phyloP scores from a whole-genome alignment of 805 yeast species.

The Lachancea dasiensis region DNA sequence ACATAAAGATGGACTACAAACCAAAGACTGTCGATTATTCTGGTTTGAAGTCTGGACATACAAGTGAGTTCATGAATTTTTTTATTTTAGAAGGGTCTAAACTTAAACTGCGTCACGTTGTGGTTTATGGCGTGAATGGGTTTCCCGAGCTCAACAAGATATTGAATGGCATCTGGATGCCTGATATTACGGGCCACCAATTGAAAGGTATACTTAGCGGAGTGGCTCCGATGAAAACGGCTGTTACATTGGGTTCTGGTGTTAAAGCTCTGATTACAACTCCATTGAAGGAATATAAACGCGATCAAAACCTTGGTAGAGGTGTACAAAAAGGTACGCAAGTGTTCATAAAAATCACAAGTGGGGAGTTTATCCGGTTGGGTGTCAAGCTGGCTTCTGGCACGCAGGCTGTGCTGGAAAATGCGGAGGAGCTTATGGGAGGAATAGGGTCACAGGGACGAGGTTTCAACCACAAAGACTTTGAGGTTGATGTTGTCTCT shows the following conservation, averaged over 20 bases:
- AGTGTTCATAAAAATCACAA: slow-evolving; percentile 68
- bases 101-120: slow-evolving; percentile 54
- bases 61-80: slow-evolving; percentile 78
- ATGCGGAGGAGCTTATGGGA: slow-evolving; percentile 71
- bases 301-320: slow-evolving; percentile 63
- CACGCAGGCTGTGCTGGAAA: slow-evolving; percentile 73
- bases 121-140: slow-evolving; percentile 73
- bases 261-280: slow-evolving; percentile 65
- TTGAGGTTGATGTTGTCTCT: slow-evolving; percentile 22
- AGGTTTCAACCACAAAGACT: slow-evolving; percentile 11
- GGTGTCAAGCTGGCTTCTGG: slow-evolving; percentile 87
- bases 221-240: slow-evolving; percentile 70
- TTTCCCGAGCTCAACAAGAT: slow-evolving; percentile 50
- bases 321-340: slow-evolving; percentile 71
- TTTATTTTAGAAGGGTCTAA: slow-evolving; percentile 84
- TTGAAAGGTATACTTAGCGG: slow-evolving; percentile 78
- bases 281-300: slow-evolving; percentile 67
- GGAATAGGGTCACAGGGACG: slow-evolving; percentile 61
- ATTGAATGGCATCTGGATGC: slow-evolving; percentile 75
- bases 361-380: slow-evolving; percentile 71
- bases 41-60: slow-evolving; percentile 80
- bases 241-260: slow-evolving; percentile 74
- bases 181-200: slow-evolving; percentile 79
- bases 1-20: slow-evolving; percentile 76
- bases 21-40: slow-evolving; percentile 84